Base-by-base conservation (phyloP, 148 eudicot species). In the Chenopodium quinoa region DNA sequence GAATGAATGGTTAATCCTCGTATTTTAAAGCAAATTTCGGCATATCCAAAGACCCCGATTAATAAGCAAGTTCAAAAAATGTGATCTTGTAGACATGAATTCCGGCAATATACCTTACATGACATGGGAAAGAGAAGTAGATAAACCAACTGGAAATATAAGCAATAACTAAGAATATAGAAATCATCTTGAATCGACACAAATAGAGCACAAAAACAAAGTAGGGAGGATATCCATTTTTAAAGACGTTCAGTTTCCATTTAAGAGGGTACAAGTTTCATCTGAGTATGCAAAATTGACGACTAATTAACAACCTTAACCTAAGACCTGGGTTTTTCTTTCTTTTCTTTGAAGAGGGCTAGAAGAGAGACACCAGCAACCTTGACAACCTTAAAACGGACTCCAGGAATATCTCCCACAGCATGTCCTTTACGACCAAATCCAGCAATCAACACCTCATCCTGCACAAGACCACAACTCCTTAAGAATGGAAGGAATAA, bases 361-460 rank as follows among this genome's bases (percentile, higher is more conserved):
- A 93, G 84, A 22, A 95, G 97, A 54, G 97, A 95, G n/a, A 95
- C 98, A 76, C 98, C 98, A 67, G 98, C 92, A 19, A 94, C 98
- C 91, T 94, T 94, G 69, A 94, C 98, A 8, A 94, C 98, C 97
- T 94, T 94, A 85, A 94, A 94, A 77, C 98, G 90, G 74, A 94
- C 98, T 37, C 98, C 97, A 27, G 98, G 98, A 92, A 93, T 95
- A 92, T 95, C 97, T 91, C 98, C 98, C 40, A 94, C 95, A 4
- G 98, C 98, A 79, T 94, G 98, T 12, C 97, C 98, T 83, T 92
- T 94, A 67, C 98, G 91, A 47, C 98, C 98, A 63, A 94, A 94
- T 87, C 98, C 95, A 84, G 98, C 97, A 84, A 94, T 94, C 94
- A 93, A 82, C 70, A 94, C 97, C 85, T 94, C 98, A 62, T 94